Evolutionary conservation across 73 alveolate species (phyloP), one percentile per base, ranked within the genome.

Genomic region (Paramecium primaurelia): DNA sequence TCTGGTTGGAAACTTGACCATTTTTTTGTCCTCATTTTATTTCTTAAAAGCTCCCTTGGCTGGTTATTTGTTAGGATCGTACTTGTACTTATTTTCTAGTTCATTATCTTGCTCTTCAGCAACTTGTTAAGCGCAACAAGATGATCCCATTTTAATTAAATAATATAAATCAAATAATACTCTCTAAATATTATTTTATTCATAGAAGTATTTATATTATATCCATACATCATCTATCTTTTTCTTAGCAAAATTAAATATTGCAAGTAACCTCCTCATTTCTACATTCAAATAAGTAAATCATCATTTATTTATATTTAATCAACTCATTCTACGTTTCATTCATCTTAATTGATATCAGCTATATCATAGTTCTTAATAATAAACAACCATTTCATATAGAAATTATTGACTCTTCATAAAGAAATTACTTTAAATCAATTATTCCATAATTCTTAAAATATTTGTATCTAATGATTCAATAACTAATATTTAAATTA

Each of bases 1-100:
- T 49, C 75, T 40, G 1, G 91, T 80, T 26, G 91, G 91, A 80
- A 80, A 80, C 58, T 80, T 80, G 77, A 80, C 91, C 37, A 80
- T 45, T 80, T 80, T 80, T 64, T 80, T 80, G 12, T 80, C 91
- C 7, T 80, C 87, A 73, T 38, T 37, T 37, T 36, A 73, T 80
- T 80, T 44, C 32, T 80, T 34, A 26, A 80, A 47, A 18, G 91
- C 91, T 44, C 91, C 91, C 91, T 80, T 80, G 16, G 28, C 28
- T 42, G 91, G 91, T 47, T 80, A 49, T 64, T 80, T 80, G 28
- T 42, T 9, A 38, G 91, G 91, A 80, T 80, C 91, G 58, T 80
- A 80, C 58, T 80, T 73, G 59, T 73, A 73, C 36, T 73, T 73
- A 44, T 73, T 73, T 38, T 73, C 58, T 20, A 73, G 7, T 20